These are phyloP conservation scores for button mushroom (Agaricus bisporus) DNA, from an alignment of 768 basidiomycete species.

Conservation along the genomic window DNA sequence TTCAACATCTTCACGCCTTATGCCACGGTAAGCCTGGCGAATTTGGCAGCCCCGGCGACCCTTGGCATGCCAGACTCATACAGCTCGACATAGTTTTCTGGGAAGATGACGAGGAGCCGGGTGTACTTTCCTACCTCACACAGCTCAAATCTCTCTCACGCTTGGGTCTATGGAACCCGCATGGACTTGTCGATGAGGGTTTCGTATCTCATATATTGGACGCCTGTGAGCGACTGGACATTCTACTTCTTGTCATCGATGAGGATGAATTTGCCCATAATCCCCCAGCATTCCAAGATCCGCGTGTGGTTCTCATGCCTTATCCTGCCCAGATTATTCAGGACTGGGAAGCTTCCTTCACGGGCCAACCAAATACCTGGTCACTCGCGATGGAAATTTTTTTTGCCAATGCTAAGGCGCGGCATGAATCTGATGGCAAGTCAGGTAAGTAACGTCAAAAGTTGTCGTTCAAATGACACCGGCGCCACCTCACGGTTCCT, in stretches of 20 bases:
- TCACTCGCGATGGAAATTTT: constrained; percentile 26
- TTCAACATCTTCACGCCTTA: constrained; percentile 22
- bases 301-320: constrained; percentile 26
- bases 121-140: constrained; percentile 22
- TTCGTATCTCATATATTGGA: constrained; percentile 20
- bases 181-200: constrained; percentile 17
- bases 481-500: neutral
- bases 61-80: constrained; percentile 26
- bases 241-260: constrained; percentile 23
- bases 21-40: constrained; percentile 7
- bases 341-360: constrained; percentile 30
- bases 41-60: constrained; percentile 7
- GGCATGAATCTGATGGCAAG: neutral
- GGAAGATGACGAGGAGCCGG: constrained; percentile 16
- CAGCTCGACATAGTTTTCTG: constrained; percentile 34
- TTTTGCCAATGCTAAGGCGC: constrained; percentile 7
- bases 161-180: constrained; percentile 24
- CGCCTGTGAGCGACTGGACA: constrained; percentile 19
- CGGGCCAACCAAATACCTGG: constrained; percentile 22
- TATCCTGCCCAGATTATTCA: constrained; percentile 22
- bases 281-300: constrained; percentile 16
- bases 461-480: neutral
- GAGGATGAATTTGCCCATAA: constrained; percentile 21
- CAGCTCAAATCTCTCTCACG: constrained; percentile 25
- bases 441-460: constrained; percentile 1